phyloP scores from a whole-genome alignment of 2,329 filamentous ascomycete species.

The Magnaporthiopsis rhizophila region DNA sequence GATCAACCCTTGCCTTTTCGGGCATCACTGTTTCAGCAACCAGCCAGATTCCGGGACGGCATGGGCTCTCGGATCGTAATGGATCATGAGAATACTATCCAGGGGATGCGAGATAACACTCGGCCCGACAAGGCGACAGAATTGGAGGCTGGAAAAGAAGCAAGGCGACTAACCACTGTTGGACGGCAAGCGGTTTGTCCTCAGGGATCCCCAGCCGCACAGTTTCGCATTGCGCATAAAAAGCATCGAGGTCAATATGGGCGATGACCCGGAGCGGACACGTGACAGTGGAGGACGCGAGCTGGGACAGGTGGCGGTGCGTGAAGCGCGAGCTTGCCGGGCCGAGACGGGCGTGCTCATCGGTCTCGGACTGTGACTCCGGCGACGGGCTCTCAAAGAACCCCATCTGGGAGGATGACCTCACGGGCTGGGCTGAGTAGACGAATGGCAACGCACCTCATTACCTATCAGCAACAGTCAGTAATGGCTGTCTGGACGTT shows the following conservation, averaged over 20 bases:
- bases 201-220: conserved; percentile 69
- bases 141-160: background rate
- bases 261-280: conserved; percentile 81
- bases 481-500: no score
- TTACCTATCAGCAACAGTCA: no score
- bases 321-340: conserved; percentile 61
- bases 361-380: no score
- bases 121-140: no score
- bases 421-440: no score
- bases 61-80: background rate
- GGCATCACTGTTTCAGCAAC: background rate
- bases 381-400: no score
- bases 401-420: no score
- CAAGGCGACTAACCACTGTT: conserved; percentile 64
- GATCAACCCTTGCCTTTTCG: conserved; percentile 72
- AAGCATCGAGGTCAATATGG: conserved; percentile 93
- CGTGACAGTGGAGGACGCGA: conserved; percentile 61
- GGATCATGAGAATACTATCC: conserved; percentile 4
- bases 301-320: conserved; percentile 70
- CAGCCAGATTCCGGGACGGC: no score
- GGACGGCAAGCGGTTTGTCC: conserved; percentile 78
- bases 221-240: conserved; percentile 96
- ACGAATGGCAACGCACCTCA: no score
- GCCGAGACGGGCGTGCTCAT: no score
- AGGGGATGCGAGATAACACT: background rate